Percentiles rank a stretch among this genome's conserved stretches.
Evolutionary conservation across 495 filamentous ascomycete genomes (phyloP).

Genomic region (Penicillium maclennaniae): DNA sequence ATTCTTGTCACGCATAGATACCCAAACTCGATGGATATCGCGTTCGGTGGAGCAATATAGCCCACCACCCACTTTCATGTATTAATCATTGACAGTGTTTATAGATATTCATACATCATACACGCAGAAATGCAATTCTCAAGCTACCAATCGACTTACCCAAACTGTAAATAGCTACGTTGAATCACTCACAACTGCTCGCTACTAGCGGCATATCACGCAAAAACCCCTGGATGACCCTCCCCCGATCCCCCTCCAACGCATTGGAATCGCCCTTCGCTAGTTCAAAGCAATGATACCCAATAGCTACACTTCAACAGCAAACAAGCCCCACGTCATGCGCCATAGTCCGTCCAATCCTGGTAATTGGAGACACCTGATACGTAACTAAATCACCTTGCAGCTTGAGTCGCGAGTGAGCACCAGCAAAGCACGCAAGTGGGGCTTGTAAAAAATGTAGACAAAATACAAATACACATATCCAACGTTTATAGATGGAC

Average conservation of each 20-base stretch:
- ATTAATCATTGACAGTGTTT: background rate
- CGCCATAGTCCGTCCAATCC: background rate
- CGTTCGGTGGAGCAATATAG: background rate
- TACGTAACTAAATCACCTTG: constrained; percentile 1
- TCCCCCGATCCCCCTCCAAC: background rate
- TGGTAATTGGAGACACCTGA: background rate
- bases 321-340: constrained; percentile 4
- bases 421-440: background rate
- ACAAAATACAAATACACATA: too few species aligned
- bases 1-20: constrained; percentile 8
- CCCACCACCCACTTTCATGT: background rate
- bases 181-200: background rate
- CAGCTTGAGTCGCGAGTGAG: constrained; percentile 5
- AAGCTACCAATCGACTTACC: background rate
- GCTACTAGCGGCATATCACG: background rate
- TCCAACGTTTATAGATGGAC: too few species aligned
- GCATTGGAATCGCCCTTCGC: background rate
- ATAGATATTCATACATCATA: constrained; percentile 5
- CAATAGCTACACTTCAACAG: background rate
- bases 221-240: background rate
- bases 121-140: background rate
- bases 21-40: background rate
- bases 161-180: background rate
- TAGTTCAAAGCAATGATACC: background rate
- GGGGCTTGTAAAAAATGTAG: too few species aligned